Evolutionary conservation across 139 green algal genomes (phyloP).

Genomic region (Raphidocelis subcapitata): DNA sequence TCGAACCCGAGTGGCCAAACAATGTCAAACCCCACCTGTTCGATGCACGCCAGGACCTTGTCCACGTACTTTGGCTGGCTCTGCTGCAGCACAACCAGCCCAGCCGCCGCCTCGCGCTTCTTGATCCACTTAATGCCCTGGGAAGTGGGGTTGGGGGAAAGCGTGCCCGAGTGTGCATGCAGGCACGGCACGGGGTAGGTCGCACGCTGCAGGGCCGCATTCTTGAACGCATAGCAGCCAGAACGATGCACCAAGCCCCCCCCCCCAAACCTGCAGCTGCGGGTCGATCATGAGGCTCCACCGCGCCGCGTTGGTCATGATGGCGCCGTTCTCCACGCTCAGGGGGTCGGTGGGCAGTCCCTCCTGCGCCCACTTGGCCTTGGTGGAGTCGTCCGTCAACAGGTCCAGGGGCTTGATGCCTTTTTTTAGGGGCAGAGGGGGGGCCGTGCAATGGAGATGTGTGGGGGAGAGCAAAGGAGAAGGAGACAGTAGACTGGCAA

Average conservation of each 20-base stretch:
- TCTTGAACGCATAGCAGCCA: too few relatives aligned
- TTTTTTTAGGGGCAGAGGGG: not conserved
- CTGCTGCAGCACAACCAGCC: slow-evolving; percentile 88
- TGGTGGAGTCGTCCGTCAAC: slow-evolving; percentile 64
- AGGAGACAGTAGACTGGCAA: too few relatives aligned
- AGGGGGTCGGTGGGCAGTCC: slow-evolving; percentile 82
- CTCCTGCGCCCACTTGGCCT: slow-evolving; percentile 81
- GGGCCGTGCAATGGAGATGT: too few relatives aligned
- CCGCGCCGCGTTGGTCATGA: slow-evolving; percentile 72
- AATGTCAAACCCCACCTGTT: not conserved
- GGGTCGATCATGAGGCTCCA: slow-evolving; percentile 92
- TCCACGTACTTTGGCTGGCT: slow-evolving; percentile 83
- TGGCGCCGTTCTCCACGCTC: slow-evolving; percentile 87
- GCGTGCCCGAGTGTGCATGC: too few relatives aligned
- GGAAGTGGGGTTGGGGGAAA: too few relatives aligned
- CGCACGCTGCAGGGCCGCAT: not conserved
- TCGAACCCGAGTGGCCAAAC: too few relatives aligned
- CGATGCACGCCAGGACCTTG: slow-evolving; percentile 46
- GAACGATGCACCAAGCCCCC: too few relatives aligned
- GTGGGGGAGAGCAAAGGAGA: too few relatives aligned
- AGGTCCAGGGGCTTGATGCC: slow-evolving; percentile 57
- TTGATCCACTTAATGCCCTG: slow-evolving; percentile 89
- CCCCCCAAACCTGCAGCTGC: slow-evolving; percentile 61
- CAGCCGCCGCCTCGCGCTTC: slow-evolving; percentile 60
- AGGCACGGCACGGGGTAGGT: too few relatives aligned